A percentile compares a stretch with the other conserved stretches of the same genome.
These are phyloP conservation scores for Mycena galericulata DNA, from an alignment of 768 basidiomycete species.

Conservation along the genomic window DNA sequence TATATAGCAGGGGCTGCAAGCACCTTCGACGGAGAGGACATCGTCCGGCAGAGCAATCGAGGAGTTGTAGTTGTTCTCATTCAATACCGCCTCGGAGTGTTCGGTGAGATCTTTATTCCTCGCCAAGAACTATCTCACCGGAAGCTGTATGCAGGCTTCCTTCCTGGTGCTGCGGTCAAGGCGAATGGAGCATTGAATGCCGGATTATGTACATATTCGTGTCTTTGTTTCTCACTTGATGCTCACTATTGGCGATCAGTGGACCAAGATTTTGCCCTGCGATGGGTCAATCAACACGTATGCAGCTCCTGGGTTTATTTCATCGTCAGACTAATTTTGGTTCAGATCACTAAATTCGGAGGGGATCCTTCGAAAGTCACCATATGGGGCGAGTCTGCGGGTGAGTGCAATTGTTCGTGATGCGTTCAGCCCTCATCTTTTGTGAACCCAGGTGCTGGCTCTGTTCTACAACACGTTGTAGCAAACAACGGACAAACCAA, in stretches of 20 bases:
- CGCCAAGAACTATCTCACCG: background rate
- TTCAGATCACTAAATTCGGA: conserved; percentile 37
- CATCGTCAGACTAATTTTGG: too few relatives aligned
- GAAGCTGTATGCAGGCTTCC: conserved; percentile 42
- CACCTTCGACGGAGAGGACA: conserved; percentile 47
- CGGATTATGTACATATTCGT: conserved; percentile 40
- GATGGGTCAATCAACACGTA: conserved; percentile 49
- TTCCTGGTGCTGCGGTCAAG: conserved; percentile 45
- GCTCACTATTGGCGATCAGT: conserved; percentile 32
- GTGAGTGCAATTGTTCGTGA: background rate
- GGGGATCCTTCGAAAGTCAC: conserved; percentile 38
- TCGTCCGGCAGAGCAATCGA: conserved; percentile 49
- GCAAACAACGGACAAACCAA: conserved; percentile 48
- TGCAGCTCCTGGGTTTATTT: too few relatives aligned
- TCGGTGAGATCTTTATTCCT: conserved; percentile 24
- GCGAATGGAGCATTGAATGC: conserved; percentile 45
- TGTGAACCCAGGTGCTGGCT: conserved; percentile 44
- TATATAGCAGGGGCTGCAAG: conserved; percentile 47
- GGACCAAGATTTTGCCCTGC: conserved; percentile 47
- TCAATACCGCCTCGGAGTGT: conserved; percentile 58
- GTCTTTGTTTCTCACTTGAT: background rate
- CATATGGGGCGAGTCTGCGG: conserved; percentile 40
- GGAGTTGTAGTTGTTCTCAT: conserved; percentile 53
- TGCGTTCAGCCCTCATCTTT: background rate
- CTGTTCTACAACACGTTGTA: conserved; percentile 49